Base-by-base conservation (phyloP, 257 asterid species). In the Solanum peruvianum region DNA sequence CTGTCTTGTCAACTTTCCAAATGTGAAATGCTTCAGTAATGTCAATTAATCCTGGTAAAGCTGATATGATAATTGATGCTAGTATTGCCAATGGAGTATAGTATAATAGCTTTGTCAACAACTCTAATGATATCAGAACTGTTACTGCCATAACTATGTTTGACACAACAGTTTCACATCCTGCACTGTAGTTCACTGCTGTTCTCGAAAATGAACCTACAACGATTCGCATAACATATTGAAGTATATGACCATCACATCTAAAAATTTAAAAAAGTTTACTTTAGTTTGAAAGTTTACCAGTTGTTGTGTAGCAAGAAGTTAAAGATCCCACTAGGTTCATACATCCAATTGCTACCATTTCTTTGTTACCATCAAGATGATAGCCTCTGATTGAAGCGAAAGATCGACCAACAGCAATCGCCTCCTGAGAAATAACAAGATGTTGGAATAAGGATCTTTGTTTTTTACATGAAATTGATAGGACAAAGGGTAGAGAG, bases 281-380 rank as follows among this genome's bases (percentile, higher is more conserved):
- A 6, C 4, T 6, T 1, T 52, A 52, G 18, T 33, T 52, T 52
- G 23, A 52, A 52, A 52, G 1, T 7, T 41, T 29, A 93, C 98
- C 98, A 3, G 97, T 95, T 27, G 98, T 95, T 5, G 92, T 90
- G 88, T 95, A 95, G 85, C 98, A 95, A 31, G 98, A 95, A 78
- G 96, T 93, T 56, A 93, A 87, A 52, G 98, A 95, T 75, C 98
- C 98, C 39, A 92, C 88, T 5, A 95, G 37, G 90, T 95, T 95
- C 97, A 93, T 94, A 71, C 89, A 91, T 16, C 98, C 98, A 94
- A 94, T 93, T 88, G 98, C 96, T 7, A 91, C 89, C 98, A 95
- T 95, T 91, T 95, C 98, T 88, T 95, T 95, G 95, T 95, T 94
- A n/a, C 98, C 98, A 84, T 95, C 98, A 10, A 93, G 86, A 72